Evolutionary conservation across 2,329 filamentous ascomycete species (phyloP), one percentile per base, ranked within the genome.

Genomic region (Diaporthe citriasiana): DNA sequence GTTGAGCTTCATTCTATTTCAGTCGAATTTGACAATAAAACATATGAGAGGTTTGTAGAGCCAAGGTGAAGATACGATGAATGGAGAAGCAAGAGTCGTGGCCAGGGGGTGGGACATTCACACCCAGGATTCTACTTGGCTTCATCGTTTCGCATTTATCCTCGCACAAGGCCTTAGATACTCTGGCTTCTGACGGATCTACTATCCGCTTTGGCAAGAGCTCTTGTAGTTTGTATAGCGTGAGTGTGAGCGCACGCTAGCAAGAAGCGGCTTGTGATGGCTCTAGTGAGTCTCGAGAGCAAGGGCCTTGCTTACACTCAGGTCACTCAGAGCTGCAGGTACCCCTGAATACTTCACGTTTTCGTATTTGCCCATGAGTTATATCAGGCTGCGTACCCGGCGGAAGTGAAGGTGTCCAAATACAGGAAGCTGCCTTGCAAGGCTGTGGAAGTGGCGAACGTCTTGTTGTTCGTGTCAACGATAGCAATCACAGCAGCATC

Each of bases 1-100:
- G 19, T 22, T 66, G 19, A 33, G 60, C 60, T 66, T 51, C 60
- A 66, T 66, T 13, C n/a, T n/a, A n/a, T 25, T 66, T 13, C 8
- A 0, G 3, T 15, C 12, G 15, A 17, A 15, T 27, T 22, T 35
- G 6, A 9, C 8, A 25, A 19, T 19, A 9, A 17, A 42, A 9
- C 57, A 12, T 4, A 17, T 1, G 1, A 27, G 25, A 42, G 22
- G n/a, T 22, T 10, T 17, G 27, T 50, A 9, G 22, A 15, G 22
- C 6, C 8, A 25, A 25, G 17, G 6, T 4, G 4, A 66, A 27
- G 3, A 19, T 25, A 27, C 9, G n/a, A 3, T 25, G 19, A 9
- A n/a, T 50, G 19, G 42, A 66, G 42, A 35, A 50, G 12, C 17
- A 33, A 19, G 22, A 66, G 12, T 50, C 42, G 5, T 15, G 51